These are phyloP conservation scores for Chlamydomonas asymmetrica DNA, from an alignment of 139 green algal genomes.

Conservation along the genomic window DNA sequence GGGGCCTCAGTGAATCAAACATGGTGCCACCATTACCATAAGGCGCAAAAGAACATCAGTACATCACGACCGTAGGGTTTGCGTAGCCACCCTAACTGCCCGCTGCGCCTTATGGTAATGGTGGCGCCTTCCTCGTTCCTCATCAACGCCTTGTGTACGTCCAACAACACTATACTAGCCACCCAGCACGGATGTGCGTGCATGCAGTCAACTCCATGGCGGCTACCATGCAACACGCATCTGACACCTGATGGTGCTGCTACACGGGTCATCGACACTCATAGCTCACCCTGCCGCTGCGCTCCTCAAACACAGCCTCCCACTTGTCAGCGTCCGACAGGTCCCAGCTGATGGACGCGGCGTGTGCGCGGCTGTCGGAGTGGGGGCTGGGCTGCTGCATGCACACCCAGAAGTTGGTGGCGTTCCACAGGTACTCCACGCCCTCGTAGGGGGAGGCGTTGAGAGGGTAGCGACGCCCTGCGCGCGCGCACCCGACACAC, in stretches of 20 bases:
- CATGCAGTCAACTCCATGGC: neutral
- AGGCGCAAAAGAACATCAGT: too few relatives aligned
- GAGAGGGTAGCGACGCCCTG: slow-evolving; percentile 49
- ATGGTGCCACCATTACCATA: too few relatives aligned
- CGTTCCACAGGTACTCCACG: slow-evolving; percentile 77
- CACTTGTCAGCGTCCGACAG: slow-evolving; percentile 61
- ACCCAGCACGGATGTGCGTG: too few relatives aligned
- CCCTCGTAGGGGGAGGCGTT: slow-evolving; percentile 67
- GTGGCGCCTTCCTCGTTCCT: too few relatives aligned
- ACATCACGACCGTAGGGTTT: too few relatives aligned
- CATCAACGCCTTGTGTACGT: too few relatives aligned
- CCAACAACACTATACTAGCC: too few relatives aligned
- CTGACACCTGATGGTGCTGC: slow-evolving; percentile 2
- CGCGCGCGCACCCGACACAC: too few relatives aligned
- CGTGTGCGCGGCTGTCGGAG: slow-evolving; percentile 60
- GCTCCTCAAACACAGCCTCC: slow-evolving; percentile 70
- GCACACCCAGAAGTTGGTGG: slow-evolving; percentile 70
- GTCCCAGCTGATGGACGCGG: slow-evolving; percentile 51
- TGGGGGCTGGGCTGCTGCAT: slow-evolving; percentile 69
- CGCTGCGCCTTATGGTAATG: too few relatives aligned
- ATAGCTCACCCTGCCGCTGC: slow-evolving; percentile 30
- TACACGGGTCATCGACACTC: slow-evolving; percentile 17
- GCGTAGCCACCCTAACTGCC: too few relatives aligned
- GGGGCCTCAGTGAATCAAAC: too few relatives aligned
- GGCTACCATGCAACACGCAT: neutral